Base-by-base conservation (phyloP, 1,139 yeast genomes). In the Geotrichum cucujoidarum region DNA sequence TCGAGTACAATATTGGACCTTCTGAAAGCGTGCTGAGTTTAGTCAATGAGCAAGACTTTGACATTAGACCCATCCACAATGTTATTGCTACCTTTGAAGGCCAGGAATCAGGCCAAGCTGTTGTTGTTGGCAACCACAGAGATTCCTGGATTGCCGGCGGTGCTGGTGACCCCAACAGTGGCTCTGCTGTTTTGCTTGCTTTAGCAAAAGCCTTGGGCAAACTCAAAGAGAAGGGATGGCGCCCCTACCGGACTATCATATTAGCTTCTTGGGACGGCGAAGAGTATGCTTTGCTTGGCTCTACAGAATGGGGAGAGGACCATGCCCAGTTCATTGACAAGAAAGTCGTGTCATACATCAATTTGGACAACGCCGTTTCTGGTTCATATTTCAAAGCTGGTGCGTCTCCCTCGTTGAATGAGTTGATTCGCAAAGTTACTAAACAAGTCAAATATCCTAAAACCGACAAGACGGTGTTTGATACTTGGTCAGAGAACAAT, bases 191-290 rank as follows among this genome's bases (percentile, higher is more conserved):
- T 1, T 49, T 80, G 53, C 64, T 82, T 46, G 87, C 81, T 60
- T 64, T 81, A 30, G 78, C 80, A 8, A 70, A 82, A 48, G 78
- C 75, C 0, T 65, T 81, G 34, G 74, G 75, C 27, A 73, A 69
- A 46, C 73, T 88, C 42, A 57, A 61, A 36, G 58, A 65, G 45
- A 51, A 59, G 1, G 85, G 84, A 3, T 81, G 83, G 83, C 72
- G 71, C 56, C 88, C 88, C 11, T 63, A 70, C 45, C 71, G 83
- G 58, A 75, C 83, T 0, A 77, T 81, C 25, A 60, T 67, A n/a
- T 69, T 81, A 40, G 85, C 81, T 0, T 77, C 83, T 16, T 81
- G 87, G 87, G 88, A 81, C 60, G 88, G 84, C 49, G 88, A 81
- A 62, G 88, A 82, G 62, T 78, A 78, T 55, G 87, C 80, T 0